Percentiles rank a stretch among this genome's conserved stretches.
phyloP scores from a whole-genome alignment of 768 basidiomycete genomes.

The Kwoniella sp. region DNA sequence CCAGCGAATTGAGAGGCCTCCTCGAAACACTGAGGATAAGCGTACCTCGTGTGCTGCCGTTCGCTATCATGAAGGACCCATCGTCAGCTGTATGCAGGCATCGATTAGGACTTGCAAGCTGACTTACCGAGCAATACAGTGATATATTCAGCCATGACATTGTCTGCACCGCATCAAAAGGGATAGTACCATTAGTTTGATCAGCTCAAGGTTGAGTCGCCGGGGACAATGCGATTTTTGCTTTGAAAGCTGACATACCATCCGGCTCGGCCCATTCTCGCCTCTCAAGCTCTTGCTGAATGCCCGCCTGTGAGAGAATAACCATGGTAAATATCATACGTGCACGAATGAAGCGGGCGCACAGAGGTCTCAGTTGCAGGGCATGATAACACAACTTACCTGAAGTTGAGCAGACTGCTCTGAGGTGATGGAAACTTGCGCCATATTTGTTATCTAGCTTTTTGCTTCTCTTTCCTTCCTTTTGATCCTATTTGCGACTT shows the following conservation, averaged over 20 bases:
- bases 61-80: slow-evolving; percentile 35
- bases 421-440: slow-evolving; percentile 5
- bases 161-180: slow-evolving; percentile 35
- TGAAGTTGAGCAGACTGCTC: slow-evolving; percentile 31
- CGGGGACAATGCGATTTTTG: too few relatives aligned
- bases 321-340: too few relatives aligned
- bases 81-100: too few relatives aligned
- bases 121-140: slow-evolving; percentile 52
- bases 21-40: too few relatives aligned
- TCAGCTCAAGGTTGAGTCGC: too few relatives aligned
- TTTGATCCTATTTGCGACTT: not conserved
- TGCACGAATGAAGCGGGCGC: too few relatives aligned
- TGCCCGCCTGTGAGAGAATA: slow-evolving; percentile 27
- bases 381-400: slow-evolving; percentile 5
- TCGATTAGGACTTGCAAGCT: too few relatives aligned
- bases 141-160: slow-evolving; percentile 56
- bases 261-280: slow-evolving; percentile 52
- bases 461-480: not conserved
- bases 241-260: slow-evolving; percentile 27
- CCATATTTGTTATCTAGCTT: not conserved
- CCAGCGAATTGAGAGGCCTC: not conserved
- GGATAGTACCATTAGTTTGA: too few relatives aligned
- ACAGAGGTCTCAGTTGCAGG: not conserved
- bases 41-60: slow-evolving; percentile 44
- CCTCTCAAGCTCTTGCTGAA: slow-evolving; percentile 45